Evolutionary conservation across 495 filamentous ascomycete species (phyloP).

Genomic region (Neurospora pannonica): DNA sequence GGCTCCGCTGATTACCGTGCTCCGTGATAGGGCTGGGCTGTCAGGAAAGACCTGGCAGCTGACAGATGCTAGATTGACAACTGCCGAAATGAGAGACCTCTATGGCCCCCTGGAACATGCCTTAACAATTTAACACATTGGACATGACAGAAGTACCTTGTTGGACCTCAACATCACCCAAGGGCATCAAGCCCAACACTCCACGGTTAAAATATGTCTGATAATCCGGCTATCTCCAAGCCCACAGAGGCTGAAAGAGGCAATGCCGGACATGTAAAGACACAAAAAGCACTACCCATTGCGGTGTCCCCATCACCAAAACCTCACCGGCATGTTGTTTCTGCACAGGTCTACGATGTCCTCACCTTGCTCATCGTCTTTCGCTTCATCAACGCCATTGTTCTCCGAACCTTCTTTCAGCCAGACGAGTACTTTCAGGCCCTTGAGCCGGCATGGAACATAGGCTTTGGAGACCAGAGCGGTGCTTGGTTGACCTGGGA

Average conservation of each 20-base stretch:
- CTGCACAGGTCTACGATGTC: slow-evolving; percentile 33
- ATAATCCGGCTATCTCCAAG: not conserved
- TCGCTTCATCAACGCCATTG: slow-evolving; percentile 78
- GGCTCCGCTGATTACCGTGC: slow-evolving; percentile 8
- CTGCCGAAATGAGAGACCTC: not conserved
- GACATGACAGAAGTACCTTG: not conserved
- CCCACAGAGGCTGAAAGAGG: not conserved
- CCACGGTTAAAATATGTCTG: not conserved
- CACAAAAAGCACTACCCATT: not conserved
- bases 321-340: slow-evolving; percentile 19
- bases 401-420: slow-evolving; percentile 90
- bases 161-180: not conserved
- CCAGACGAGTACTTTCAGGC: slow-evolving; percentile 99
- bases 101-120: not conserved
- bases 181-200: not conserved
- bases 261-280: not conserved
- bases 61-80: not conserved
- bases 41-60: not conserved
- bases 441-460: slow-evolving; percentile 87
- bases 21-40: slow-evolving; percentile 4
- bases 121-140: not conserved
- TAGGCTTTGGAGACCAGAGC: slow-evolving; percentile 67
- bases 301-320: not conserved
- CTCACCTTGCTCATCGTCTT: slow-evolving; percentile 61
- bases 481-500: slow-evolving; percentile 98